Conservation (phyloP, 768 basidiomycete genomes). For the Kwoniella dejecticola region DNA sequence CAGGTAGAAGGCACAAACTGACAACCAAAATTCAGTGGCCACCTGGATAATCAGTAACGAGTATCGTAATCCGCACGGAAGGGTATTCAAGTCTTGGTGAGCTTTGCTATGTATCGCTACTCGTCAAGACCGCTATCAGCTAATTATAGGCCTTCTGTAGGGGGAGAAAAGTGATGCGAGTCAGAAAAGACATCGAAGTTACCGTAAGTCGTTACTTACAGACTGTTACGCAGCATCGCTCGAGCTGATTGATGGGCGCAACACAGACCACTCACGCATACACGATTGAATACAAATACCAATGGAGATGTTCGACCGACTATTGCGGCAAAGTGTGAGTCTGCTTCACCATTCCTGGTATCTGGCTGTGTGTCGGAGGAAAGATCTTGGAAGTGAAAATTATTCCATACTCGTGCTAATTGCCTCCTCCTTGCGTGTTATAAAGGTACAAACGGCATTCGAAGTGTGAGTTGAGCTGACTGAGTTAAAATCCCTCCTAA, state of each 20-base stretch:
- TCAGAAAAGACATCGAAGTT: conserved; percentile 69
- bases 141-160: no score
- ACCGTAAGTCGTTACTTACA: conserved; percentile 56
- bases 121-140: no score
- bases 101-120: conserved; percentile 39
- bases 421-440: no score
- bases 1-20: neutral
- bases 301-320: conserved; percentile 45
- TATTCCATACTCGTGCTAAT: no score
- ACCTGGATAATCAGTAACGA: conserved; percentile 76
- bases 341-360: neutral
- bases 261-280: conserved; percentile 57
- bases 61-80: conserved; percentile 73
- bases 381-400: no score
- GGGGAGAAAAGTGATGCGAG: conserved; percentile 72
- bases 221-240: neutral
- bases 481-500: neutral
- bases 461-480: conserved; percentile 43
- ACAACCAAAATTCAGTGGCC: conserved; percentile 59
- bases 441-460: conserved; percentile 51
- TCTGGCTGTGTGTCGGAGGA: neutral
- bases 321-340: conserved; percentile 54
- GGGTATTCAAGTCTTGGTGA: conserved; percentile 71
- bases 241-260: neutral
- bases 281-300: conserved; percentile 57